phyloP scores from a whole-genome alignment of 2,329 filamentous ascomycete genomes.

The Sporothrix curviconia region DNA sequence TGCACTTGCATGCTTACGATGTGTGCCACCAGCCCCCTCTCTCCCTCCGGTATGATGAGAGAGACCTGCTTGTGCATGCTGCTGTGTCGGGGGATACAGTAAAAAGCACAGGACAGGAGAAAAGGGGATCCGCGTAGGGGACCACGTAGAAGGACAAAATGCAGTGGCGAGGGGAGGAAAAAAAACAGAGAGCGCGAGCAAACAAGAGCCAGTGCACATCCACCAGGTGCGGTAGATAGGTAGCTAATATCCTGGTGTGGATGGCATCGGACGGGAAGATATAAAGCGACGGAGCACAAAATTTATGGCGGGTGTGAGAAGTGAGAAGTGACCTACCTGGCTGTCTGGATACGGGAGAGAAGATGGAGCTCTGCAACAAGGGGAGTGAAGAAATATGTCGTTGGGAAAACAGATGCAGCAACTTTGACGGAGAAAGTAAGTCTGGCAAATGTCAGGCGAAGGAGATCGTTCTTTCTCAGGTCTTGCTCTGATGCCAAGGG shows the following conservation, averaged over 20 bases:
- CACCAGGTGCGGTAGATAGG: neutral
- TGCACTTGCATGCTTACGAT: neutral
- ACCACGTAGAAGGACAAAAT: neutral
- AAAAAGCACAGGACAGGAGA: neutral
- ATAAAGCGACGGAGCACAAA: conserved; percentile 1
- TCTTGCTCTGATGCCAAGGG: too few species aligned
- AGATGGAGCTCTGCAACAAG: neutral
- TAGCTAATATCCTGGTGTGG: neutral
- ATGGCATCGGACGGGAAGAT: neutral
- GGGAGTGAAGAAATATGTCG: neutral
- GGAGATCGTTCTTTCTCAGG: too few species aligned
- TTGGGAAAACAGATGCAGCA: neutral
- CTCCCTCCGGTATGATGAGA: neutral
- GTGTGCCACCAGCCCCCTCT: neutral
- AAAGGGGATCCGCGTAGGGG: neutral
- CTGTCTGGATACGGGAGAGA: neutral
- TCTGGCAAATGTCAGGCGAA: too few species aligned
- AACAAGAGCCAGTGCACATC: neutral
- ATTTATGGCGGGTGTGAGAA: neutral
- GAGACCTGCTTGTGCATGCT: neutral
- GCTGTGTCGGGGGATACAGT: too few species aligned
- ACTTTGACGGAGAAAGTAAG: too few species aligned
- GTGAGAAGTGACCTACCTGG: conserved; percentile 2
- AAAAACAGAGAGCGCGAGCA: neutral
- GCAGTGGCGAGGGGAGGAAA: too few species aligned